Evolutionary conservation across 2,329 filamentous ascomycete genomes (phyloP), one percentile per base, ranked within the genome.

Genomic region (Rugonectria rugulosa): DNA sequence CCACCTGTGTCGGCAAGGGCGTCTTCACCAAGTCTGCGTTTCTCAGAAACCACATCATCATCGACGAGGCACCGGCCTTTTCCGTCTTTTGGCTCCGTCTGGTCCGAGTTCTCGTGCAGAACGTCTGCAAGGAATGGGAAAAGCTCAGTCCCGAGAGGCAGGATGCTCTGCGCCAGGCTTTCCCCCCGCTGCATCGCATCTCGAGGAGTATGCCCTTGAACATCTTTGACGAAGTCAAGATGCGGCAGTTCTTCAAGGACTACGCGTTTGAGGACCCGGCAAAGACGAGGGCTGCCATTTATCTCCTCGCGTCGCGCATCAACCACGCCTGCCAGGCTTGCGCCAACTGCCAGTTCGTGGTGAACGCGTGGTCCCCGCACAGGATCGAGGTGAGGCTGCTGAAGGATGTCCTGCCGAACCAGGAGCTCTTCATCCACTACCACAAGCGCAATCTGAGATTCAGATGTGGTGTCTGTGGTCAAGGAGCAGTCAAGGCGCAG

Each of bases 361-460:
- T 48, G 11, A 45, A 65, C 7, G 26, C 49, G 9, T 20, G 9
- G 3, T 0, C 6, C 1, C 61, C 63, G 6, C 36, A 65, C 20
- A 3, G 6, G 2, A 71, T 73, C 12, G 48, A 20, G 0, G 52
- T 72, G 15, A 58, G 7, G 17, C 46, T 62, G 1, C 5, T 44
- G 6, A 59, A 38, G 9, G 6, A 38, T 3, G 31, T 78, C 24
- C 41, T 29, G 3, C 26, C 51, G 2, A 71, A 63, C 10, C 65
- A 76, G 5, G 68, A 78, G 59, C 57, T 79, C 26, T 72, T 72
- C 26, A 72, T 78, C 60, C 57, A 72, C 59, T 77, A 78, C 51
- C 62, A 68, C 46, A 69, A 69, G 32, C 32, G 32, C 20, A 51
- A 61, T 3, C 53, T 70, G 47, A 45, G 57, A 9, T 73, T 72